Conservation (phyloP, 2,329 filamentous ascomycete species). For the Epichloe brachyelytri region DNA sequence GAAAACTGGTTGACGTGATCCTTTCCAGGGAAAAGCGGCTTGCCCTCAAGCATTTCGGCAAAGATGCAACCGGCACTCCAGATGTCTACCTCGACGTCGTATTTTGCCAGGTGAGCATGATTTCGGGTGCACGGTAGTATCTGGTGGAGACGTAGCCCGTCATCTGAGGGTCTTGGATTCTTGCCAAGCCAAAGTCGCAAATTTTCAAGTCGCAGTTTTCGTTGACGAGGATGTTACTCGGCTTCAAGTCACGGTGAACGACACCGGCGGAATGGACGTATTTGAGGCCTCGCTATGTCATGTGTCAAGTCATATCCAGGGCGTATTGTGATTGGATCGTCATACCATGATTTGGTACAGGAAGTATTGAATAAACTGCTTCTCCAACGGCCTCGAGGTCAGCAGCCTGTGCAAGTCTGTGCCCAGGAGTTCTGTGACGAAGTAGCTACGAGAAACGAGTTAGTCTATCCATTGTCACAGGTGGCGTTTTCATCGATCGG, state of each 20-base stretch:
- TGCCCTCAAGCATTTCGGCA: constrained; percentile 97
- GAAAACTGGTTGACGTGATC: constrained; percentile 99
- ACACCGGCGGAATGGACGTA: constrained; percentile 98
- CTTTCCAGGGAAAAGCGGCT: constrained; percentile 95
- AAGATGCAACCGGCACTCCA: constrained; percentile 99
- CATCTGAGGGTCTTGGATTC: constrained; percentile 99
- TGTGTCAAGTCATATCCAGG: constrained; percentile 8
- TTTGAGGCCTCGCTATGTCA: constrained; percentile 74
- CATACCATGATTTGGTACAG: constrained; percentile 92
- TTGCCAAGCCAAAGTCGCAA: constrained; percentile 93
- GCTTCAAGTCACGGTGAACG: constrained; percentile 94
- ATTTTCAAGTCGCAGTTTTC: constrained; percentile 99
- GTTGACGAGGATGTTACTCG: constrained; percentile 98
- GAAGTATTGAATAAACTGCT: constrained; percentile 99
- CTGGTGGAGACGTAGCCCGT: constrained; percentile 96
- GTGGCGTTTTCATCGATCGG: constrained; percentile 1
- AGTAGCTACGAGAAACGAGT: constrained; percentile 51
- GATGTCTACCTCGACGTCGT: constrained; percentile 97
- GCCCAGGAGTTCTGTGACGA: constrained; percentile 92
- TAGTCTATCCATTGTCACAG: constrained; percentile 7
- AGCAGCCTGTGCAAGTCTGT: constrained; percentile 93
- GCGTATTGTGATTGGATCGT: too few species aligned
- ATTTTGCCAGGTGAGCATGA: constrained; percentile 99
- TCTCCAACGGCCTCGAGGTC: constrained; percentile 90
- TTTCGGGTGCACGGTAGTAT: constrained; percentile 97